Evolutionary conservation across 208 protist genomes (phyloP), one percentile per base, ranked within the genome.

Genomic region (Acanthamoeba pearcei): DNA sequence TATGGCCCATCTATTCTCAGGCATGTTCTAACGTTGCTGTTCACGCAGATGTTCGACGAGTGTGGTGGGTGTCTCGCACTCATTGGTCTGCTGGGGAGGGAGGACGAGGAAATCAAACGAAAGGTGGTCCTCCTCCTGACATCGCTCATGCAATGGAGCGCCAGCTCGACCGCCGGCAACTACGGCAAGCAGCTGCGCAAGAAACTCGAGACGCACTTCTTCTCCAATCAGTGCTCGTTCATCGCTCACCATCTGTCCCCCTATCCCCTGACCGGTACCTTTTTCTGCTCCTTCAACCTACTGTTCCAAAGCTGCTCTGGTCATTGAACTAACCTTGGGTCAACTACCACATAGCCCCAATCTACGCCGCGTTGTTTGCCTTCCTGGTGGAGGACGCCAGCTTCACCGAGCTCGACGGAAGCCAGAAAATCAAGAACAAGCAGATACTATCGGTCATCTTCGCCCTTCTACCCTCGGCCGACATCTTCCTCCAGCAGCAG

Each of bases 391-490:
- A 91, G 60, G 83, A 91, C 35, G 55, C 60, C 53, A 62, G 35
- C 29, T 91, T 91, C 60, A 91, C 83, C 60, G 83, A 91, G 35
- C 83, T 91, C 24, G 83, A 91, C 83, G 83, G 83, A 17, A 91
- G 29, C 22, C 83, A 91, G 24, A 91, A 91, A n/a, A 91, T 91
- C 51, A 91, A 91, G 55, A 91, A 91, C 83, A 91, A 91, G 53
- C 83, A 91, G 42, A 91, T 91, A 3, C 53, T 91, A 1, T 46
- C 83, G 29, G 83, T 91, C 55, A 91, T 91, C 83, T 91, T 91
- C 49, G 83, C 83, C 22, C 83, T 91, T 8, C 19, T 91, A 13
- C 83, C 83, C 9, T 91, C 83, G 42, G 83, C 83, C 35, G 83
- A 91, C 55, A 91, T 91, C 83, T 91, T 91, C 57, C 83, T 91